phyloP scores from a whole-genome alignment of 2,329 filamentous ascomycete species.

The Alternaria sp. region DNA sequence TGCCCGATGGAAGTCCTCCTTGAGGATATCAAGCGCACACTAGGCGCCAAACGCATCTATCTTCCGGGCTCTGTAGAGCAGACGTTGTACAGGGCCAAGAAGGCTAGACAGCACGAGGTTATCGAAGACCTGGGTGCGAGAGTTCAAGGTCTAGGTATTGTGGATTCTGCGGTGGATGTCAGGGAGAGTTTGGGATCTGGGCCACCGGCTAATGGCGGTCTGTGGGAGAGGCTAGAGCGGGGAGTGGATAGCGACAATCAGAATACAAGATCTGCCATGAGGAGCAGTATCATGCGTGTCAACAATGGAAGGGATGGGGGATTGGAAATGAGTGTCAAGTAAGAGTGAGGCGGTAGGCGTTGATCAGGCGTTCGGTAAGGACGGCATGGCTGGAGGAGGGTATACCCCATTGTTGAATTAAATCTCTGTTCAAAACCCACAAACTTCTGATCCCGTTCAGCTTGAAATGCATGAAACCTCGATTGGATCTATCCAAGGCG shows the following conservation, averaged over 20 bases:
- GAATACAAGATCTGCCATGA: background rate
- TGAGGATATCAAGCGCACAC: constrained; percentile 80
- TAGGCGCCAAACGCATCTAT: constrained; percentile 74
- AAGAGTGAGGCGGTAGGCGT: background rate
- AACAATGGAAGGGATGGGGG: constrained; percentile 26
- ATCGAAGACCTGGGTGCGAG: constrained; percentile 36
- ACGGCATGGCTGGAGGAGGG: background rate
- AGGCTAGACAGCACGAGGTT: constrained; percentile 13
- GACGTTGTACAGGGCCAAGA: constrained; percentile 19
- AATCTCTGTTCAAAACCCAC: background rate
- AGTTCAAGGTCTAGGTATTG: constrained; percentile 43
- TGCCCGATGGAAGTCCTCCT: constrained; percentile 93
- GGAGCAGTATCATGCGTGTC: constrained; percentile 12
- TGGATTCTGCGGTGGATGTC: constrained; percentile 38
- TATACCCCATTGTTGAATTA: background rate
- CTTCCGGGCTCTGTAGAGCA: constrained; percentile 67
- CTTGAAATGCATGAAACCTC: background rate
- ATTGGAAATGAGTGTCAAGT: constrained; percentile 18
- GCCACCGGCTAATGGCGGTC: background rate
- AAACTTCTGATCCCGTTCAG: background rate
- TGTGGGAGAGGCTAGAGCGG: background rate
- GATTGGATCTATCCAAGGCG: background rate
- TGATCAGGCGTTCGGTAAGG: background rate
- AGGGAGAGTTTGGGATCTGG: background rate
- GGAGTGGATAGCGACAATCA: background rate